These are phyloP conservation scores for Trypanosoma brucei DNA, from an alignment of 208 protist genomes.

Conservation along the genomic window DNA sequence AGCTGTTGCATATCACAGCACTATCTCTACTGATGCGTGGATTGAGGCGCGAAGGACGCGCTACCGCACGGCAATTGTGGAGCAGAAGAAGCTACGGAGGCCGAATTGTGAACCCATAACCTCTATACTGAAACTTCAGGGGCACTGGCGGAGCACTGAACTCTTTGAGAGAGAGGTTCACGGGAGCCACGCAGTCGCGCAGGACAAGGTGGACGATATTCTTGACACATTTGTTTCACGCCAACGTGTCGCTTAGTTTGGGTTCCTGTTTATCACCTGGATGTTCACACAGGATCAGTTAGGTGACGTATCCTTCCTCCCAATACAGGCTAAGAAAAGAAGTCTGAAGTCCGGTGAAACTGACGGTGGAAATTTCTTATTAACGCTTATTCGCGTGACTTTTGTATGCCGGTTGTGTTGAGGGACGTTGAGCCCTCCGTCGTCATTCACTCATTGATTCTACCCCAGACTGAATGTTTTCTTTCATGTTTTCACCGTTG, in stretches of 20 bases:
- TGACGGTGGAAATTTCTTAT: too few species aligned
- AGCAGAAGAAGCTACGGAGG: slow-evolving; percentile 42
- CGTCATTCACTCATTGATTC: too few species aligned
- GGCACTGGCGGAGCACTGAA: slow-evolving; percentile 60
- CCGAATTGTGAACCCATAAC: slow-evolving; percentile 71
- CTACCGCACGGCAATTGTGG: slow-evolving; percentile 29
- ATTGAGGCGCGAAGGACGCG: slow-evolving; percentile 31
- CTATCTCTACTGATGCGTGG: slow-evolving; percentile 43
- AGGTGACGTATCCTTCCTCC: too few species aligned
- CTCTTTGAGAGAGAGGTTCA: slow-evolving; percentile 49
- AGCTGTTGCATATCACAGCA: slow-evolving; percentile 70
- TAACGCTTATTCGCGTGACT: too few species aligned
- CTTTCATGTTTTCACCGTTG: too few species aligned
- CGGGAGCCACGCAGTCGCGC: slow-evolving; percentile 19
- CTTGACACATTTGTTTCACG: slow-evolving; percentile 68
- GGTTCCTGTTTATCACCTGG: not conserved
- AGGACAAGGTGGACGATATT: slow-evolving; percentile 50
- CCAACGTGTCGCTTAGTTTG: slow-evolving; percentile 40
- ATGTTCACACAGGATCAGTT: too few species aligned
- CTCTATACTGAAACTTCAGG: slow-evolving; percentile 71
- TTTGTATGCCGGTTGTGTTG: too few species aligned
- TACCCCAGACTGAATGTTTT: too few species aligned
- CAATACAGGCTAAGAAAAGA: too few species aligned
- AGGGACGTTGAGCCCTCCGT: too few species aligned
- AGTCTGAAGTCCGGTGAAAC: too few species aligned